Evolutionary conservation across 306 rosid genomes (phyloP).

Genomic region (Trifolium subterraneum): DNA sequence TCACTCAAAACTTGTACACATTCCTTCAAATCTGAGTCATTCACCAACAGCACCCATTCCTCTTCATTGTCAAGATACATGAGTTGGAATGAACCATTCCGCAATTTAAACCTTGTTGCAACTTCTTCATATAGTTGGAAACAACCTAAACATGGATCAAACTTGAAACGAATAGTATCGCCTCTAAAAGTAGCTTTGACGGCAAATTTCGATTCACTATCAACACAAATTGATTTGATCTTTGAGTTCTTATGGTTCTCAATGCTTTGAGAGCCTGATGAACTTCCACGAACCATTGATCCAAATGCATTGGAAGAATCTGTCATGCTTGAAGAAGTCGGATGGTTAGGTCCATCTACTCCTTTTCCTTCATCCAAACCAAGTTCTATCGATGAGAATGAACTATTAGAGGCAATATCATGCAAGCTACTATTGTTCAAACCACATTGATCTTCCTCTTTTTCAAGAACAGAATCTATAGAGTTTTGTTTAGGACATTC

Average conservation of each 20-base stretch:
- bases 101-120: slow-evolving; percentile 73
- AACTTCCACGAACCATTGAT: slow-evolving; percentile 57
- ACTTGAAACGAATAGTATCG: slow-evolving; percentile 84
- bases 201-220: slow-evolving; percentile 60
- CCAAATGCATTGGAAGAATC: slow-evolving; percentile 69
- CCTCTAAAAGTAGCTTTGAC: slow-evolving; percentile 82
- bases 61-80: slow-evolving; percentile 88
- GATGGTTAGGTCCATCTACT: slow-evolving; percentile 59
- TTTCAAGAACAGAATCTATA: slow-evolving; percentile 41
- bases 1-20: slow-evolving; percentile 79
- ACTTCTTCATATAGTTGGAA: slow-evolving; percentile 78
- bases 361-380: slow-evolving; percentile 47
- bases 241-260: slow-evolving; percentile 59
- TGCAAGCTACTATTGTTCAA: slow-evolving; percentile 35
- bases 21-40: slow-evolving; percentile 82
- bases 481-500: slow-evolving; percentile 44
- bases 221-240: slow-evolving; percentile 47
- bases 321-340: slow-evolving; percentile 66
- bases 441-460: slow-evolving; percentile 41
- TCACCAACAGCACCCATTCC: slow-evolving; percentile 93
- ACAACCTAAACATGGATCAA: slow-evolving; percentile 70
- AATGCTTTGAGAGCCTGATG: slow-evolving; percentile 74
- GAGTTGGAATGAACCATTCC: slow-evolving; percentile 77
- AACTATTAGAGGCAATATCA: slow-evolving; percentile 47
- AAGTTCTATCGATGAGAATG: slow-evolving; percentile 57